Evolutionary conservation across 2,329 filamentous ascomycete species (phyloP).

Genomic region (Colletotrichum sp.): DNA sequence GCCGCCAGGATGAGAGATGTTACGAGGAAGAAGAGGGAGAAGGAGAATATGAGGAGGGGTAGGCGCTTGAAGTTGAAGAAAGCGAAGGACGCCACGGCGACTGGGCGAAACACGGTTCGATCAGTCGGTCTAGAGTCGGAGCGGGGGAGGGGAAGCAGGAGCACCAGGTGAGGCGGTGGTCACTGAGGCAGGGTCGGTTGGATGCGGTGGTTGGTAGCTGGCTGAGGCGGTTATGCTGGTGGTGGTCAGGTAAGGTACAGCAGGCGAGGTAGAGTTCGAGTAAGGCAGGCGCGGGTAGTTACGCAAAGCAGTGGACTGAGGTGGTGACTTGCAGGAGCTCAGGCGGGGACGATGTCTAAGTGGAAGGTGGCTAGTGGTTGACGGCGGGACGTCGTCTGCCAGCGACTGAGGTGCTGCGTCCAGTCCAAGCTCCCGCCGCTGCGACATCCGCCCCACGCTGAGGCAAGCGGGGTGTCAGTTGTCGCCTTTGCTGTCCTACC

Average conservation of each 20-base stretch:
- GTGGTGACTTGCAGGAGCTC: conserved; percentile 6
- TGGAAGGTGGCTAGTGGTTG: neutral
- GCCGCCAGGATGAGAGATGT: conserved; percentile 70
- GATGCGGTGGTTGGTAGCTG: neutral
- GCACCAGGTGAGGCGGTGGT: conserved; percentile 4
- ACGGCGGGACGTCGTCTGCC: neutral
- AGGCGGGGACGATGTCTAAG: conserved; percentile 1
- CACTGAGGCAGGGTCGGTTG: conserved; percentile 4
- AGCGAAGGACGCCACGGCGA: conserved; percentile 43
- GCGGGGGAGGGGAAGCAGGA: conserved; percentile 11
- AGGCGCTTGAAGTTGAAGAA: conserved; percentile 20
- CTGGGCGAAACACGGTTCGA: conserved; percentile 9
- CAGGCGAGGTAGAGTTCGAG: neutral
- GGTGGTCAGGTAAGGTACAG: neutral
- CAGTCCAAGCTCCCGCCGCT: conserved; percentile 6
- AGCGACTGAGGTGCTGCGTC: neutral
- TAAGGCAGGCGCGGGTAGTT: neutral
- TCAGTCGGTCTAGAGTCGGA: conserved; percentile 8
- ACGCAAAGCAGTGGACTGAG: conserved; percentile 9
- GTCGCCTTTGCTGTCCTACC: neutral
- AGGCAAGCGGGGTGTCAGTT: neutral
- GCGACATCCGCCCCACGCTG: conserved; percentile 3
- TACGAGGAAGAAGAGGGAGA: conserved; percentile 60
- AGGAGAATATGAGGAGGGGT: conserved; percentile 48
- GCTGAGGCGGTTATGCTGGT: neutral